A percentile compares a stretch with the other conserved stretches of the same genome.
Conservation (phyloP, 2,329 filamentous ascomycete genomes). For the Keithomyces neogunnii region DNA sequence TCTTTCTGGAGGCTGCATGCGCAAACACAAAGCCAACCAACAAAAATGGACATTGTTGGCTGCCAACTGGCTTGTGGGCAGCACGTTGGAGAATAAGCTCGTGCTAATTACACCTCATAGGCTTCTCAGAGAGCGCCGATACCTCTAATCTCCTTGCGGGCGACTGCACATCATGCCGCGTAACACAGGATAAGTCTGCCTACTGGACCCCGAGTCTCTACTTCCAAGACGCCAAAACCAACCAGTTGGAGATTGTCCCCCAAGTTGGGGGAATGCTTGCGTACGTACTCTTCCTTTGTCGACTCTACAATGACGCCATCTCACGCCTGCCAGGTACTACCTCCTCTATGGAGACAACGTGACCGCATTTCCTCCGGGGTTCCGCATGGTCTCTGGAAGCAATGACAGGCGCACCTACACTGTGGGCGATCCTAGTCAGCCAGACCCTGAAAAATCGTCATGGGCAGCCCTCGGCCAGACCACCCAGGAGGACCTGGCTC, state of each 20-base stretch:
- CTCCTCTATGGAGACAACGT: slow-evolving; percentile 60
- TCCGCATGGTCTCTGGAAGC: slow-evolving; percentile 77
- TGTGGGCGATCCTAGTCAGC: slow-evolving; percentile 55
- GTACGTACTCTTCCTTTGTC: slow-evolving; percentile 42
- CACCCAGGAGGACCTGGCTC: slow-evolving; percentile 56
- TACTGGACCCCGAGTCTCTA: slow-evolving; percentile 81
- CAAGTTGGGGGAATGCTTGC: slow-evolving; percentile 79
- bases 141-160: slow-evolving; percentile 49
- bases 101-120: slow-evolving; percentile 30
- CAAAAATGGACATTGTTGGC: neutral
- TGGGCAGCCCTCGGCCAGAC: slow-evolving; percentile 61
- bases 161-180: slow-evolving; percentile 72
- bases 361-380: slow-evolving; percentile 65
- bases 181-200: slow-evolving; percentile 74
- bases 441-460: slow-evolving; percentile 56
- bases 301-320: neutral
- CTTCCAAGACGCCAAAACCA: slow-evolving; percentile 59
- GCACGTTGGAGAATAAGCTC: neutral
- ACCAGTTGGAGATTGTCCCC: slow-evolving; percentile 58
- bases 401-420: slow-evolving; percentile 60
- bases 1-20: neutral
- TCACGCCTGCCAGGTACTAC: slow-evolving; percentile 59
- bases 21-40: neutral
- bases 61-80: neutral
- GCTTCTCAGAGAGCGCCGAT: slow-evolving; percentile 51